phyloP scores from a whole-genome alignment of 2,329 filamentous ascomycete genomes.

The Apiospora aurea region DNA sequence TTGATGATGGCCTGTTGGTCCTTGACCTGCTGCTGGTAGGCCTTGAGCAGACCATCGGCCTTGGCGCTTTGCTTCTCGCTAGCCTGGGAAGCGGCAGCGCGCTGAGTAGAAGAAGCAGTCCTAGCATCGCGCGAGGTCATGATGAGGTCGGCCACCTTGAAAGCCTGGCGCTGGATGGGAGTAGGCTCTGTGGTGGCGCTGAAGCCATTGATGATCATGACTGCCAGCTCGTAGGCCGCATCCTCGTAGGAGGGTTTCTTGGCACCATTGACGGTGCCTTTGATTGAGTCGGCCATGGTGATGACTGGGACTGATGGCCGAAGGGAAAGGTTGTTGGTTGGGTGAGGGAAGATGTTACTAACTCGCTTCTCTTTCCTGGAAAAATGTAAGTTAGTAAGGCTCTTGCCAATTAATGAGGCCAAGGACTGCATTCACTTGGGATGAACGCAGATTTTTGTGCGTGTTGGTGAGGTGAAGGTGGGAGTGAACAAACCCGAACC shows the following conservation, averaged over 20 bases:
- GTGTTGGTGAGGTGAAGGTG: neutral
- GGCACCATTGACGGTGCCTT: neutral
- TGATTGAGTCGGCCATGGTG: neutral
- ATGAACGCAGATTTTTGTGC: too few relatives aligned
- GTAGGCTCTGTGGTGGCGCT: neutral
- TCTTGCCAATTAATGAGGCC: neutral
- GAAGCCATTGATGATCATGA: neutral
- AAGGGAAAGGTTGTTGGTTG: neutral
- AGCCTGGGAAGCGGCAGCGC: neutral
- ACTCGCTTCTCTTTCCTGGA: neutral
- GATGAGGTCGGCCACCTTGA: neutral
- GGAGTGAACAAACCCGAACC: neutral
- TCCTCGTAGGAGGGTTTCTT: neutral
- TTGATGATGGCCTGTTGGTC: neutral
- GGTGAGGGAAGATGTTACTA: neutral
- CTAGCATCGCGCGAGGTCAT: neutral
- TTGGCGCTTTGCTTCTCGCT: neutral
- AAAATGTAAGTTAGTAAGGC: neutral
- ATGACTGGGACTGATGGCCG: too few relatives aligned
- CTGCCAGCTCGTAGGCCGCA: neutral
- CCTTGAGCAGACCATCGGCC: neutral
- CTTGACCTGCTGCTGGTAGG: neutral
- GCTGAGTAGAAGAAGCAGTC: neutral
- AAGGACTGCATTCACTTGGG: too few relatives aligned
- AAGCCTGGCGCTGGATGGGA: neutral